Evolutionary conservation across 192 early-diverging fungal genomes (phyloP).

Genomic region (Podila horticola): DNA sequence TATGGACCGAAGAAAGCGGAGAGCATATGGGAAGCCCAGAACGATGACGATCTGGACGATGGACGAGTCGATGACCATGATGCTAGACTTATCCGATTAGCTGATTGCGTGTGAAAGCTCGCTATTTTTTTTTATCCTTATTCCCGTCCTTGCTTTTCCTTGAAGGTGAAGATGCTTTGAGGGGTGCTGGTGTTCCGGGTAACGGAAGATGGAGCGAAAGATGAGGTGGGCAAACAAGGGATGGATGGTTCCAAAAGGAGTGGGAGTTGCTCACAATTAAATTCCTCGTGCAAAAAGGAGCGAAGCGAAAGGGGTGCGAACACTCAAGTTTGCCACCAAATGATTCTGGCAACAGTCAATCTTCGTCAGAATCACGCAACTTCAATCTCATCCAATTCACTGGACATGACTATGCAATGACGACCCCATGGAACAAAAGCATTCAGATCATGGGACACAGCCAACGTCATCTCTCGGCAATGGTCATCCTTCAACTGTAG

Average conservation of each 20-base stretch:
- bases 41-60: slow-evolving; percentile 35
- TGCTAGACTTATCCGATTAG: no score
- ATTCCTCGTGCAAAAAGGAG: no score
- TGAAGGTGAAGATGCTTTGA: no score
- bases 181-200: no score
- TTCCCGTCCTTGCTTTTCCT: background rate
- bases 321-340: background rate
- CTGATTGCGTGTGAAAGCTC: background rate
- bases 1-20: slow-evolving; percentile 22
- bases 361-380: no score
- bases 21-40: slow-evolving; percentile 32
- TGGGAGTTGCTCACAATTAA: no score
- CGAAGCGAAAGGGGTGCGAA: background rate
- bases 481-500: no score
- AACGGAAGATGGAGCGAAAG: no score
- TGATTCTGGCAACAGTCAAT: background rate
- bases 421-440: background rate
- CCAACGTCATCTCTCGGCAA: background rate
- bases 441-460: background rate
- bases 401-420: background rate
- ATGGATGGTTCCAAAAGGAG: no score
- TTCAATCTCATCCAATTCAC: no score
- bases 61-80: slow-evolving; percentile 31
- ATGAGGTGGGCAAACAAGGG: no score
- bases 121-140: no score